These are phyloP conservation scores for Colletotrichum filicis DNA, from an alignment of 2,329 filamentous ascomycete species.

Conservation along the genomic window DNA sequence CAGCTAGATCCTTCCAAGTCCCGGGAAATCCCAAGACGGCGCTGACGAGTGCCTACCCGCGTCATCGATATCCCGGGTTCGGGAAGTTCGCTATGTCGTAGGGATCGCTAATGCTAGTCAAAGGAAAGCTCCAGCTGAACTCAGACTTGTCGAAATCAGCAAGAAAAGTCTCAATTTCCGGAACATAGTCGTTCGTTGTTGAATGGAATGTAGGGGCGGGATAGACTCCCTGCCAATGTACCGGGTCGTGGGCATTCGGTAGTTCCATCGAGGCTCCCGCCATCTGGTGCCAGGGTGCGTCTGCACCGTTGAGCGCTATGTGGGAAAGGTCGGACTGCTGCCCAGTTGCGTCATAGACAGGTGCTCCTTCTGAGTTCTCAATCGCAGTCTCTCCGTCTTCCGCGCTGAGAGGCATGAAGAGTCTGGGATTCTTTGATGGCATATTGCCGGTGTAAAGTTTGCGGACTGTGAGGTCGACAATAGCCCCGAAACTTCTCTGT, in stretches of 20 bases:
- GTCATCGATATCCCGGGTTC: background rate
- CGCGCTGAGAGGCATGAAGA: background rate
- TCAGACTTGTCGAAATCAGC: constrained; percentile 33
- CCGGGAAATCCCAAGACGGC: background rate
- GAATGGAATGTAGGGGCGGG: background rate
- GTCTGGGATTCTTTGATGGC: constrained; percentile 25
- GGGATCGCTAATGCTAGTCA: constrained; percentile 11
- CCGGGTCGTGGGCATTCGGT: background rate
- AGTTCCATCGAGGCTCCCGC: constrained; percentile 6
- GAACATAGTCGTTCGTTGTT: constrained; percentile 6
- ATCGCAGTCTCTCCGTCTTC: constrained; percentile 2
- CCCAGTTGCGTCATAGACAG: background rate
- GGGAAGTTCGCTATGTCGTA: constrained; percentile 15
- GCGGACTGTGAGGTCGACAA: constrained; percentile 42
- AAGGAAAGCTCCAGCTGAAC: constrained; percentile 34
- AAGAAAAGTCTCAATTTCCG: constrained; percentile 31
- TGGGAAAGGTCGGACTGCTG: constrained; percentile 1
- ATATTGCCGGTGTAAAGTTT: constrained; percentile 30
- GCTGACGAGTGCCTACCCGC: background rate
- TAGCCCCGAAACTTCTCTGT: constrained; percentile 43
- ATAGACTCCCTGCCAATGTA: constrained; percentile 25
- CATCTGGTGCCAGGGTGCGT: constrained; percentile 19
- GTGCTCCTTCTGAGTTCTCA: background rate
- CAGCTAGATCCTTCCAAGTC: background rate
- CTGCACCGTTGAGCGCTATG: constrained; percentile 1